Evolutionary conservation across 2,329 filamentous ascomycete species (phyloP), one percentile per base, ranked within the genome.

Genomic region (Pseudocercospora vitis): DNA sequence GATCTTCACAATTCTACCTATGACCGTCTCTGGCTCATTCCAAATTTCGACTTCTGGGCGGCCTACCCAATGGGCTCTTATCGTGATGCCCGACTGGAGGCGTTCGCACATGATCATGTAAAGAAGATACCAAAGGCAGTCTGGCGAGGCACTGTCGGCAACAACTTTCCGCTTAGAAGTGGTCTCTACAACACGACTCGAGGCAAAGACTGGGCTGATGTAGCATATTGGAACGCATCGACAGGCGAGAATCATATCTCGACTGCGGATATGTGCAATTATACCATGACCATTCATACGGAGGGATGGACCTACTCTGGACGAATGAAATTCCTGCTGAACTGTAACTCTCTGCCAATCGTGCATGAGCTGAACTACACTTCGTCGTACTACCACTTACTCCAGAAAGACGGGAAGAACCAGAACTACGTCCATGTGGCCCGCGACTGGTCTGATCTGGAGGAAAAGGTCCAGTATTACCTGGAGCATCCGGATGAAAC

Each of bases 41-140:
- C 78, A 0, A 77, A 79, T 54, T 79, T 79, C 56, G 76, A 74
- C 21, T 77, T 76, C 65, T 79, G 74, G 73, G 47, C 47, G 6
- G 12, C 37, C 1, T 70, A 72, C 8, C 77, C 74, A 19, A 37
- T 44, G 18, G 57, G 59, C 2, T 47, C 57, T 4, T 62, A 42
- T 19, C 21, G 24, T 2, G 59, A 62, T 21, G 75, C 54, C 3
- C 54, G 59, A 2, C 28, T 50, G 7, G 47, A 53, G 19, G 60
- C 60, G 2, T 48, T 54, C 5, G 50, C 57, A 14, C 51, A 55
- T 12, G 61, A 64, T 23, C 58, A 62, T 23, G 44, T 32, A 12
- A 54, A 60, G 7, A 66, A 66, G 52, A 61, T 63, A 7, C 62
- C 53, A 3, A 57, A 66, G 45, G 56, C 55, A 2, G 56, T 67